A percentile compares a stretch with the other conserved stretches of the same genome.
These are phyloP conservation scores for Ilex asprella DNA, from an alignment of 257 asterid species.

Conservation along the genomic window DNA sequence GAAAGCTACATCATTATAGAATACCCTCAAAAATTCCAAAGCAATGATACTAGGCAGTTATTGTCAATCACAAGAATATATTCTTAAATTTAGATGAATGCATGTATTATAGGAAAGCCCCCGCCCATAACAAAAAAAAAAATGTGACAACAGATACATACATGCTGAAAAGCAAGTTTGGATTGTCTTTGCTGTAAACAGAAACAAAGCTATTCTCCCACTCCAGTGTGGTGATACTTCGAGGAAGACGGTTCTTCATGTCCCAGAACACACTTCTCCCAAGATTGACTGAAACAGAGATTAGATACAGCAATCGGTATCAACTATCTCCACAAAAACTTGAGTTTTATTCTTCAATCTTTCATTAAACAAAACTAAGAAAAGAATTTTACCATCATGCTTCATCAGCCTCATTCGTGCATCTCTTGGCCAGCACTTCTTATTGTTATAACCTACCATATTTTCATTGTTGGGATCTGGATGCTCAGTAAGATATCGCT, in stretches of 20 bases:
- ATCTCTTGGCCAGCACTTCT: slow-evolving; percentile 99
- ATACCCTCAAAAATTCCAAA: background rate
- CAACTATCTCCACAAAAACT: background rate
- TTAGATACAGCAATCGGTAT: slow-evolving; percentile 14
- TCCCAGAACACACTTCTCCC: slow-evolving; percentile 99
- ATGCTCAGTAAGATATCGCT: slow-evolving; percentile 96
- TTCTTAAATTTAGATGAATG: no score
- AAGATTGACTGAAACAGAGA: slow-evolving; percentile 60
- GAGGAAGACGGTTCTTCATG: slow-evolving; percentile 96
- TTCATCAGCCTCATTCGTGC: slow-evolving; percentile 99
- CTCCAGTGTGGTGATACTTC: slow-evolving; percentile 94
- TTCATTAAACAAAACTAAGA: background rate
- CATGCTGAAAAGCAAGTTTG: slow-evolving; percentile 97
- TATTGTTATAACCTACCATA: slow-evolving; percentile 98
- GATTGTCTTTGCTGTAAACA: slow-evolving; percentile 97
- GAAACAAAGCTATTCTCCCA: slow-evolving; percentile 99
- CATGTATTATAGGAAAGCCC: no score
- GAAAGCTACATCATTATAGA: background rate
- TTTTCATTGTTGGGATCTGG: slow-evolving; percentile 99
- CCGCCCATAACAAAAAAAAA: no score
- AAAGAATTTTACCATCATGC: slow-evolving; percentile 69
- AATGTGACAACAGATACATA: slow-evolving; percentile 18
- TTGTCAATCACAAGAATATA: no score
- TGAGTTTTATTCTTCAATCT: background rate
- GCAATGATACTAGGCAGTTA: no score